Percentiles rank a stretch among this genome's conserved stretches.
These are phyloP conservation scores for Schrenkiella parvula DNA, from an alignment of 345 rosid genomes.

Conservation along the genomic window DNA sequence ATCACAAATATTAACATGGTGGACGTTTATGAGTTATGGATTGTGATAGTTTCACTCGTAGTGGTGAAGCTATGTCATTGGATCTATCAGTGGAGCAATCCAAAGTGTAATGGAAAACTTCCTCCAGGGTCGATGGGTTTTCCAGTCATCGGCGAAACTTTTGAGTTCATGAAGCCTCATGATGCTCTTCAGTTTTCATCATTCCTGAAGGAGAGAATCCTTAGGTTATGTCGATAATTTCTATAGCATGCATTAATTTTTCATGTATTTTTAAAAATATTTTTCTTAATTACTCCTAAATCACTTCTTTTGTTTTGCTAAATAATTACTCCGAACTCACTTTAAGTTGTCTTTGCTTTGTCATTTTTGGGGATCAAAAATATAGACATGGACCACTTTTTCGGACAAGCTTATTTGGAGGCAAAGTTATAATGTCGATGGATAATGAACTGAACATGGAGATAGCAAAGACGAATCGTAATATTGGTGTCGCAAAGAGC, in stretches of 20 bases:
- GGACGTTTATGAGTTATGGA: background rate
- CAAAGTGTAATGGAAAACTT: conserved; percentile 7
- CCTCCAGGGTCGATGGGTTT: conserved; percentile 25
- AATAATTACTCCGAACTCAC: no score
- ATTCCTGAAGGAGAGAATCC: background rate
- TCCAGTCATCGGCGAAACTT: conserved; percentile 29
- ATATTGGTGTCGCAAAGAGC: background rate
- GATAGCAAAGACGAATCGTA: background rate
- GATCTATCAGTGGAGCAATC: conserved; percentile 13
- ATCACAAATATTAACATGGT: conserved; percentile 2
- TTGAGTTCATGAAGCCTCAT: conserved; percentile 22
- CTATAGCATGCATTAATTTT: no score
- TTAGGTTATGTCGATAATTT: no score
- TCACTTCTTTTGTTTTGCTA: no score
- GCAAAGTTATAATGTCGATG: background rate
- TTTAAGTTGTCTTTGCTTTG: no score
- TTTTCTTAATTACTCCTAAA: no score
- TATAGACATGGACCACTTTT: conserved; percentile 19
- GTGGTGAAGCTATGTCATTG: background rate
- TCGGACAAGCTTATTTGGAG: conserved; percentile 21
- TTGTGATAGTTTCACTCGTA: background rate
- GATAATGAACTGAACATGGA: background rate
- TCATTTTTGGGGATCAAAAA: no score
- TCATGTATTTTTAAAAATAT: no score
- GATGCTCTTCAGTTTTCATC: background rate